Evolutionary conservation across 345 rosid species (phyloP).

Genomic region (Turritis glabra): DNA sequence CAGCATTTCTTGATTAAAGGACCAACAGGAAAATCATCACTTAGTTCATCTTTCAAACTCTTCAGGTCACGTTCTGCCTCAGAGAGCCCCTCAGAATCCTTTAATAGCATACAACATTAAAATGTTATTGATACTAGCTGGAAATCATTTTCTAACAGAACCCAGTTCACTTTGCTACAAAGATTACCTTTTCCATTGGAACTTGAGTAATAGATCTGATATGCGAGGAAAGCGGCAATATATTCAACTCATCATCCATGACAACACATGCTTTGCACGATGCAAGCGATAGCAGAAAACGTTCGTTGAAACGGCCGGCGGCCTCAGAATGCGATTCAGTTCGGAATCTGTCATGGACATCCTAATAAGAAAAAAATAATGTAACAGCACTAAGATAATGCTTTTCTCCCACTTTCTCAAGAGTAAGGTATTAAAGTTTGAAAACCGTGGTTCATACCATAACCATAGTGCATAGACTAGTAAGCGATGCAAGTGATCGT

Average conservation of each 20-base stretch:
- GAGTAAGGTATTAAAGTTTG: neutral
- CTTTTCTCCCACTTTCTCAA: neutral
- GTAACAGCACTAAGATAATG: neutral
- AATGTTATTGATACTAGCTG: neutral
- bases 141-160: neutral
- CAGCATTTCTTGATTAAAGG: slow-evolving; percentile 89
- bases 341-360: slow-evolving; percentile 95
- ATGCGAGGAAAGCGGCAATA: slow-evolving; percentile 93
- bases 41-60: slow-evolving; percentile 81
- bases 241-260: slow-evolving; percentile 95
- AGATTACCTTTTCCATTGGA: slow-evolving; percentile 62
- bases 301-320: slow-evolving; percentile 86
- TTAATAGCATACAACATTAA: slow-evolving; percentile 9
- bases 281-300: slow-evolving; percentile 84
- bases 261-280: slow-evolving; percentile 89
- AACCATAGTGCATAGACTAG: slow-evolving; percentile 91
- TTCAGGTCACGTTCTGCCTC: slow-evolving; percentile 81
- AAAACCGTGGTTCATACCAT: slow-evolving; percentile 60
- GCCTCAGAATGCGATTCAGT: slow-evolving; percentile 94
- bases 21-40: slow-evolving; percentile 89
- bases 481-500: slow-evolving; percentile 77
- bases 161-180: neutral
- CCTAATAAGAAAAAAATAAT: slow-evolving; percentile 51
- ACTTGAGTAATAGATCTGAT: slow-evolving; percentile 67
- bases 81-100: slow-evolving; percentile 93